Conservation (phyloP, 2,329 filamentous ascomycete species). For the Aspergillus neotritici region DNA sequence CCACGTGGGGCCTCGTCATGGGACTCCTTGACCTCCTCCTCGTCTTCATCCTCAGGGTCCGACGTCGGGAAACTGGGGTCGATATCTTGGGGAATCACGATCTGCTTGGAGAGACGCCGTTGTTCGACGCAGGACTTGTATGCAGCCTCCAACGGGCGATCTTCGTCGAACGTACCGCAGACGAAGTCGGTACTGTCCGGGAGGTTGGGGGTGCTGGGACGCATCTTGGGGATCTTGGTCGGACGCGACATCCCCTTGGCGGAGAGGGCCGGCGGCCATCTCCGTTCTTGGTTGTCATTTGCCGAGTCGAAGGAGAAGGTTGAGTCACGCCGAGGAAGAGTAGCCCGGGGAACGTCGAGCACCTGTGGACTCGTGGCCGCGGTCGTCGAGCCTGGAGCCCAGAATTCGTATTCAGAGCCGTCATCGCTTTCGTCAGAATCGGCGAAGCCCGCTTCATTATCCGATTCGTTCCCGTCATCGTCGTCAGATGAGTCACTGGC, state of each 20-base stretch:
- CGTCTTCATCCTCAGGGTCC: conserved; percentile 80
- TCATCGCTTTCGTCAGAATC: conserved; percentile 62
- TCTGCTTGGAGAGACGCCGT: conserved; percentile 73
- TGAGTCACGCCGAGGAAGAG: conserved; percentile 44
- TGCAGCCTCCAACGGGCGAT: conserved; percentile 86
- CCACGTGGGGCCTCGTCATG: conserved; percentile 46
- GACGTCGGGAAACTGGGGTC: conserved; percentile 96
- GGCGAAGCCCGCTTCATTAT: conserved; percentile 68
- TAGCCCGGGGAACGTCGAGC: conserved; percentile 44
- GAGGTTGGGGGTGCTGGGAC: conserved; percentile 69
- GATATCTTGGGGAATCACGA: conserved; percentile 86
- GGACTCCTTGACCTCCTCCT: conserved; percentile 42
- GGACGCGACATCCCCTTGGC: conserved; percentile 24
- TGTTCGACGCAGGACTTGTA: conserved; percentile 82
- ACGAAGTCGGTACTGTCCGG: conserved; percentile 98
- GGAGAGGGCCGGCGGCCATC: conserved; percentile 28
- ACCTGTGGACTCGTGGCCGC: conserved; percentile 52
- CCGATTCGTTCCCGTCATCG: conserved; percentile 71
- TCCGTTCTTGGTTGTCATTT: conserved; percentile 20
- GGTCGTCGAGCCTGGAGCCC: conserved; percentile 46
- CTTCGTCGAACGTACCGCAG: conserved; percentile 95
- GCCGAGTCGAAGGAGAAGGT: conserved; percentile 52
- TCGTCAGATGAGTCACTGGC: conserved; percentile 50
- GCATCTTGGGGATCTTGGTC: conserved; percentile 50
- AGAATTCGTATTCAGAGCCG: conserved; percentile 61